phyloP scores from a whole-genome alignment of 1,284 basidiomycete genomes.

The Sporisorium scitamineum region DNA sequence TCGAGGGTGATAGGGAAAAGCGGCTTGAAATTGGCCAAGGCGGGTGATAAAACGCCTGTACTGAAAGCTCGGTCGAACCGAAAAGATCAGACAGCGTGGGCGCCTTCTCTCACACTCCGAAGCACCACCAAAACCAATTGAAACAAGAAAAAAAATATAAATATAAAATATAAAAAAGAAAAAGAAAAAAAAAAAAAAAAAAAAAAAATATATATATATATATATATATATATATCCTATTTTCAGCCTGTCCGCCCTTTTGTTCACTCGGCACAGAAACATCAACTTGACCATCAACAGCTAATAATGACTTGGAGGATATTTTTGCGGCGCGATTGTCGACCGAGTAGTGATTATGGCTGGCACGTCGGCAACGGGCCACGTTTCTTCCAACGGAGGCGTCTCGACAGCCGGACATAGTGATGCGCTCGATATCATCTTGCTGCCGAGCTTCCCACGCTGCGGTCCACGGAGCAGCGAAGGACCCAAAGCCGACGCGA shows the following conservation, averaged over 20 bases:
- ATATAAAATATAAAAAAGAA: no score
- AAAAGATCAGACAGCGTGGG: background rate
- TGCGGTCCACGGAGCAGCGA: background rate
- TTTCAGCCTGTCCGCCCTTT: no score
- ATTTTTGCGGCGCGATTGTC: no score
- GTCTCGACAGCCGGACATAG: constrained; percentile 1
- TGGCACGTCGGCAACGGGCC: constrained; percentile 5
- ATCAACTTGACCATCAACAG: background rate
- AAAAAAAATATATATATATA: no score
- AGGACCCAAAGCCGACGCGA: background rate
- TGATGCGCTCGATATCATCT: background rate
- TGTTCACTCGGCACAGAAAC: no score
- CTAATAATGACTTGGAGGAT: no score
- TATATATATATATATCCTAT: no score
- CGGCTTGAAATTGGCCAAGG: background rate
- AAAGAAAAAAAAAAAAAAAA: no score
- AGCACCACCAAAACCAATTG: background rate
- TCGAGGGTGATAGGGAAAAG: constrained; percentile 15
- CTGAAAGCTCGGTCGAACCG: constrained; percentile 23
- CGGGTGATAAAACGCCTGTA: background rate
- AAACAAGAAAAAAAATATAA: background rate
- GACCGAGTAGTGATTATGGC: no score
- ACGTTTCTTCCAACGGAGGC: constrained; percentile 14
- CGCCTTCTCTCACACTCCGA: background rate
- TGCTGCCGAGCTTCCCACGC: background rate